Percentiles rank a stretch among this genome's conserved stretches.
phyloP scores from a whole-genome alignment of 352 stramenopile genomes.

The Thraustochytrium sp. region DNA sequence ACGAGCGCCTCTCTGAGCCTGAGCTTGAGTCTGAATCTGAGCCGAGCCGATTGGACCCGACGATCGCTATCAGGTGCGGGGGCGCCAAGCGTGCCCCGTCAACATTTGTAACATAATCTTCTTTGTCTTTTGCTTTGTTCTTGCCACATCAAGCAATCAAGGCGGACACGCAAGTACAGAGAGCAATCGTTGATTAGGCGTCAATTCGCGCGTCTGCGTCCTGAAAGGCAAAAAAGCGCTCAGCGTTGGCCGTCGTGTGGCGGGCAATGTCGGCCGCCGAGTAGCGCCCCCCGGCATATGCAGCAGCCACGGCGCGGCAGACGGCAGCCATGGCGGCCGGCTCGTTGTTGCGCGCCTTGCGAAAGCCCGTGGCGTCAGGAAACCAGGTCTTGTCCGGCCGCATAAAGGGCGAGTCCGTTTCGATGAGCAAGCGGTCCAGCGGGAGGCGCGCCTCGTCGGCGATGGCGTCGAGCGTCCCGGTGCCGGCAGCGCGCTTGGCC shows the following conservation, averaged over 20 bases:
- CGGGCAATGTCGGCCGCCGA: constrained; percentile 60
- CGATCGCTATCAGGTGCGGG: too few relatives aligned
- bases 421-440: constrained; percentile 71
- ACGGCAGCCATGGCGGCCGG: constrained; percentile 29
- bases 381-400: constrained; percentile 57
- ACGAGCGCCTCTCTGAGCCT: too few relatives aligned
- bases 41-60: too few relatives aligned
- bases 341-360: constrained; percentile 42
- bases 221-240: constrained; percentile 61
- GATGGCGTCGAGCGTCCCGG: constrained; percentile 52
- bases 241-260: constrained; percentile 62
- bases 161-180: too few relatives aligned
- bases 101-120: too few relatives aligned
- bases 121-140: too few relatives aligned
- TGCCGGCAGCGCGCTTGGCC: constrained; percentile 53
- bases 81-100: too few relatives aligned
- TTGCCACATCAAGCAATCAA: too few relatives aligned
- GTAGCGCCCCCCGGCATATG: constrained; percentile 16
- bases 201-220: background rate
- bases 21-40: too few relatives aligned
- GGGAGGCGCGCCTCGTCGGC: constrained; percentile 62
- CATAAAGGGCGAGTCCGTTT: constrained; percentile 87
- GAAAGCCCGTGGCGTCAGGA: background rate
- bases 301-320: constrained; percentile 7
- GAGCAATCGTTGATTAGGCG: too few relatives aligned